A percentile compares a stretch with the other conserved stretches of the same genome.
These are phyloP conservation scores for Pezicula neosporulosa DNA, from an alignment of 2,329 filamentous ascomycete species.

Conservation along the genomic window DNA sequence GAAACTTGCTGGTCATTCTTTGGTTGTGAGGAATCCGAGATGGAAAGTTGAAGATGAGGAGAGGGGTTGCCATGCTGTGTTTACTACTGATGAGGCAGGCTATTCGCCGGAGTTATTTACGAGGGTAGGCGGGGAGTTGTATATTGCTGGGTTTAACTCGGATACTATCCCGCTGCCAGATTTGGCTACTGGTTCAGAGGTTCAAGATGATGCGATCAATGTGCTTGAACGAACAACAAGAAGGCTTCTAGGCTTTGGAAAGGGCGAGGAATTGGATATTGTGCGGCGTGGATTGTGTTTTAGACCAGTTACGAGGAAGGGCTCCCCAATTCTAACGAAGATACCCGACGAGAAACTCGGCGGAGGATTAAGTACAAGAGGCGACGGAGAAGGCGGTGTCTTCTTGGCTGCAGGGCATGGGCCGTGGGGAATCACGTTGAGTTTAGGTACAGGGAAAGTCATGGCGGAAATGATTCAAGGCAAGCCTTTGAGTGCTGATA, in stretches of 20 bases:
- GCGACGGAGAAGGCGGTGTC: conserved; percentile 53
- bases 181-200: conserved; percentile 44
- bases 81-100: conserved; percentile 54
- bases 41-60: conserved; percentile 43
- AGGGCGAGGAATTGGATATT: conserved; percentile 53
- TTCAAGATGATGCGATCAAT: conserved; percentile 44
- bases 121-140: conserved; percentile 64
- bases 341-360: conserved; percentile 51
- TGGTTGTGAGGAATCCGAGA: conserved; percentile 61
- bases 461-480: conserved; percentile 68
- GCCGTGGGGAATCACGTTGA: conserved; percentile 67
- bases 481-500: conserved; percentile 52
- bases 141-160: conserved; percentile 70
- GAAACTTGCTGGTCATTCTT: conserved; percentile 67
- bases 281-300: conserved; percentile 68
- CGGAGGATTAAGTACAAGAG: conserved; percentile 40
- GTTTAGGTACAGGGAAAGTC: conserved; percentile 66
- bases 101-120: conserved; percentile 73
- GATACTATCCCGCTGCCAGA: conserved; percentile 56
- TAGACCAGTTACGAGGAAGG: conserved; percentile 63
- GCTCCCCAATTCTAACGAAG: conserved; percentile 59
- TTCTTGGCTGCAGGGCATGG: conserved; percentile 72
- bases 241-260: conserved; percentile 41
- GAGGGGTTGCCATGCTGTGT: conserved; percentile 63
- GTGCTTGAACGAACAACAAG: conserved; percentile 46